Evolutionary conservation across 345 rosid genomes (phyloP).

Genomic region (Eucalyptus cloeziana): DNA sequence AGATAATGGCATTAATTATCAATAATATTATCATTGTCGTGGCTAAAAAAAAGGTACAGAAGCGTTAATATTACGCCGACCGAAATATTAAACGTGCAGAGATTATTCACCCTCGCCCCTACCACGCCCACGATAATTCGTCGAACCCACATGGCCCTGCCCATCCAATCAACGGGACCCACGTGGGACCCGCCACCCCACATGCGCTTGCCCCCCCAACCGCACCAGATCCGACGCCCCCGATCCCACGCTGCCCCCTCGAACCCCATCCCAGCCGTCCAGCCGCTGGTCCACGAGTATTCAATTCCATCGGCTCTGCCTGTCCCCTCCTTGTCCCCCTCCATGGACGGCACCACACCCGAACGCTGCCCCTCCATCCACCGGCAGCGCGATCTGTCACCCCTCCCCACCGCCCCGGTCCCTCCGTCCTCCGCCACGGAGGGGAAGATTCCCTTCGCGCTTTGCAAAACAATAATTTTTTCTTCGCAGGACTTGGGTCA

Average conservation of each 20-base stretch:
- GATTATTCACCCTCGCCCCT: neutral
- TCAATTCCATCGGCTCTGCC: constrained; percentile 9
- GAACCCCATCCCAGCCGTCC: constrained; percentile 8
- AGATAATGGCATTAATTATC: neutral
- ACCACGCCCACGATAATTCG: neutral
- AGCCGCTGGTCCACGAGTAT: constrained; percentile 10
- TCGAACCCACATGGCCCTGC: neutral
- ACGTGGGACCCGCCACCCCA: constrained; percentile 13
- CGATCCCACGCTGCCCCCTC: neutral
- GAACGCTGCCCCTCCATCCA: constrained; percentile 18
- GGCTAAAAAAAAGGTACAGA: neutral
- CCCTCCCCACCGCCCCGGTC: neutral
- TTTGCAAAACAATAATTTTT: neutral
- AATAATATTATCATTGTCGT: neutral
- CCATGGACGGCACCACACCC: constrained; percentile 3
- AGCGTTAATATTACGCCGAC: neutral
- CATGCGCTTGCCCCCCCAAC: constrained; percentile 6
- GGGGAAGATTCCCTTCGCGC: neutral
- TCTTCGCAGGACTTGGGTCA: neutral
- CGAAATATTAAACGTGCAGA: neutral
- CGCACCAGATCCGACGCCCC: constrained; percentile 18
- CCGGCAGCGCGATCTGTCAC: constrained; percentile 17
- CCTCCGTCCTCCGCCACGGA: neutral
- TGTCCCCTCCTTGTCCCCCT: constrained; percentile 45
- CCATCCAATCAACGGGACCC: neutral